Evolutionary conservation across 306 rosid genomes (phyloP).

Genomic region (Sicyos edulis): DNA sequence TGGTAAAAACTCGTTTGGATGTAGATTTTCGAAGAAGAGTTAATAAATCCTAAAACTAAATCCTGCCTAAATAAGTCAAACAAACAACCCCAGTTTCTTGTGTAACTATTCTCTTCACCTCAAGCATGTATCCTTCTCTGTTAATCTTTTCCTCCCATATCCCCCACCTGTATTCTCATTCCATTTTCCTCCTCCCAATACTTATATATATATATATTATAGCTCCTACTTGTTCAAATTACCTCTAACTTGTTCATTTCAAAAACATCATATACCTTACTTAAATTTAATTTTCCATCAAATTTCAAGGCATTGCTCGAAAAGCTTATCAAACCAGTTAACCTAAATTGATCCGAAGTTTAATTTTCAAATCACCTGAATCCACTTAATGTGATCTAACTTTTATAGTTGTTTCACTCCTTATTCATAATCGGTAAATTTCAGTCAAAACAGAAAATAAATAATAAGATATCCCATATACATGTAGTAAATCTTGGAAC

Average conservation of each 20-base stretch:
- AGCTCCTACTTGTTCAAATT: too few species aligned
- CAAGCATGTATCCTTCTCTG: neutral
- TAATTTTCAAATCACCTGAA: neutral
- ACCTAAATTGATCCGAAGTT: neutral
- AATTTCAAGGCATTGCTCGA: neutral
- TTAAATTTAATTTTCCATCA: neutral
- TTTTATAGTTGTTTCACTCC: neutral
- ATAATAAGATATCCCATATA: neutral
- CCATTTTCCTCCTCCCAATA: too few species aligned
- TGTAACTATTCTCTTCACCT: neutral
- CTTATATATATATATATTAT: too few species aligned
- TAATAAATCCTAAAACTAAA: too few species aligned
- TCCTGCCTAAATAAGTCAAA: too few species aligned
- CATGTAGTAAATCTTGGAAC: neutral
- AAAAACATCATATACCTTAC: neutral
- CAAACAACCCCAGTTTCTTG: too few species aligned
- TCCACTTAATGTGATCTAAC: neutral
- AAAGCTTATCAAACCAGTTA: neutral
- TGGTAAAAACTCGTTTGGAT: too few species aligned
- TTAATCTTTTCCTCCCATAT: too few species aligned
- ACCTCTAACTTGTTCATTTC: neutral
- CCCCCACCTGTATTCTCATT: too few species aligned
- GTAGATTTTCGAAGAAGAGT: too few species aligned
- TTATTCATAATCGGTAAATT: neutral
- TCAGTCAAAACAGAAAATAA: too few species aligned